phyloP scores from a whole-genome alignment of 2,329 filamentous ascomycete species.

The Aspergillus sergii region DNA sequence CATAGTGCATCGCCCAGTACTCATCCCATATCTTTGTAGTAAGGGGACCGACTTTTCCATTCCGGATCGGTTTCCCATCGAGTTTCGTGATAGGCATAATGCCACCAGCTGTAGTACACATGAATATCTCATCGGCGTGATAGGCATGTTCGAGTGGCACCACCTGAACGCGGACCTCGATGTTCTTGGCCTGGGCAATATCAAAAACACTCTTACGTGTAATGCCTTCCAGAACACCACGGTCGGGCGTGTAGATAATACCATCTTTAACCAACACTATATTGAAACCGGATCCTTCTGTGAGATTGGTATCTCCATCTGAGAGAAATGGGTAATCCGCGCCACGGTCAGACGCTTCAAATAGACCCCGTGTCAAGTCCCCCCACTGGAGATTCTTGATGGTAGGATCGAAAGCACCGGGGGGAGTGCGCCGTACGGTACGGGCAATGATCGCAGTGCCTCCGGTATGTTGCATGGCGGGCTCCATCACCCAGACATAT shows the following conservation, averaged over 20 bases:
- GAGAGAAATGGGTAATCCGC: conserved; percentile 54
- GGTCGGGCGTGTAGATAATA: conserved; percentile 49
- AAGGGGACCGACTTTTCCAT: conserved; percentile 49
- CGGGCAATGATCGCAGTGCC: conserved; percentile 49
- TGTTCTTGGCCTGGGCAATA: conserved; percentile 35
- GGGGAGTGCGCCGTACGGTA: conserved; percentile 50
- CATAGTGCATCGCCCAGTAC: conserved; percentile 55
- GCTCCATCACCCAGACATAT: conserved; percentile 56
- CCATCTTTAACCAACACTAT: conserved; percentile 51
- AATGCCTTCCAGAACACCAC: conserved; percentile 53
- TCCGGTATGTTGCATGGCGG: conserved; percentile 44
- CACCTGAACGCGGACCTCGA: conserved; percentile 43
- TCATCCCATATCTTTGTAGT: conserved; percentile 54
- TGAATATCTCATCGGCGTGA: conserved; percentile 53
- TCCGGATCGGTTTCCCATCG: conserved; percentile 46
- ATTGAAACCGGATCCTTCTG: conserved; percentile 56
- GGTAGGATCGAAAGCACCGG: conserved; percentile 53
- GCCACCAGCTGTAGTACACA: conserved; percentile 57
- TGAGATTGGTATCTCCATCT: conserved; percentile 53
- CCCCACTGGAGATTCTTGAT: conserved; percentile 58
- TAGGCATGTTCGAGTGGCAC: conserved; percentile 49
- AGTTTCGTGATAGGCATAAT: conserved; percentile 56
- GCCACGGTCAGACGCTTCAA: conserved; percentile 52
- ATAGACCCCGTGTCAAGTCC: conserved; percentile 49
- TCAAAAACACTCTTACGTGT: conserved; percentile 55